Evolutionary conservation across 768 basidiomycete genomes (phyloP).

Genomic region (Phaeotremella fagi): DNA sequence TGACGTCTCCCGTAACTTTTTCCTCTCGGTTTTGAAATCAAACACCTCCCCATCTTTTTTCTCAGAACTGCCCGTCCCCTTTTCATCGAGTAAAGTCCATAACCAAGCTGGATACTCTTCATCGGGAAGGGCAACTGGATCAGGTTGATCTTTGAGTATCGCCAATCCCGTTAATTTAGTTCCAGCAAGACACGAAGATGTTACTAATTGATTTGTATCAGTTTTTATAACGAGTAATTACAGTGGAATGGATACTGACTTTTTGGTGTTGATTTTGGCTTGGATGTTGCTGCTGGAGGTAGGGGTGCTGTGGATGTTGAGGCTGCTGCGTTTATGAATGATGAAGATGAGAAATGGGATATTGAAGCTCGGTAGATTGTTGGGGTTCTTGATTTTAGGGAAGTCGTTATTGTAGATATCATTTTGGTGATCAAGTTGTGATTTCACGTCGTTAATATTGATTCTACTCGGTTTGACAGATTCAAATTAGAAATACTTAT

Average conservation of each 20-base stretch:
- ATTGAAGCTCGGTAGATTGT: neutral
- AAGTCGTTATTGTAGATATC: too few relatives aligned
- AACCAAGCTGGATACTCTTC: constrained; percentile 85
- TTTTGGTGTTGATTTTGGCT: constrained; percentile 6
- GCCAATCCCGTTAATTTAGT: constrained; percentile 75
- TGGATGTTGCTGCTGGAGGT: neutral
- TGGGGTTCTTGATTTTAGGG: too few relatives aligned
- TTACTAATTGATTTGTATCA: constrained; percentile 6
- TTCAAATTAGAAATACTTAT: neutral
- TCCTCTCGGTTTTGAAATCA: constrained; percentile 39
- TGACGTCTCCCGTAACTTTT: constrained; percentile 38
- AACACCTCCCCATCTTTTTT: constrained; percentile 13
- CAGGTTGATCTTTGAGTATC: constrained; percentile 74
- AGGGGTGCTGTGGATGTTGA: constrained; percentile 3
- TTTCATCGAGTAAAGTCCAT: constrained; percentile 63
- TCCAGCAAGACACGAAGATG: constrained; percentile 53
- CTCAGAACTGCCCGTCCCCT: constrained; percentile 8
- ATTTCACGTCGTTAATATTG: too few relatives aligned
- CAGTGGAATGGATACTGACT: neutral
- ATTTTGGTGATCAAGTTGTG: too few relatives aligned
- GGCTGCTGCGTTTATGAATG: neutral
- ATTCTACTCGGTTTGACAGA: too few relatives aligned
- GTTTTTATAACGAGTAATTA: neutral
- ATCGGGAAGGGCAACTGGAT: constrained; percentile 71
- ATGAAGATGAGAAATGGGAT: neutral